Conservation (phyloP, 2,329 filamentous ascomycete species). For the Myotisia sp. region DNA sequence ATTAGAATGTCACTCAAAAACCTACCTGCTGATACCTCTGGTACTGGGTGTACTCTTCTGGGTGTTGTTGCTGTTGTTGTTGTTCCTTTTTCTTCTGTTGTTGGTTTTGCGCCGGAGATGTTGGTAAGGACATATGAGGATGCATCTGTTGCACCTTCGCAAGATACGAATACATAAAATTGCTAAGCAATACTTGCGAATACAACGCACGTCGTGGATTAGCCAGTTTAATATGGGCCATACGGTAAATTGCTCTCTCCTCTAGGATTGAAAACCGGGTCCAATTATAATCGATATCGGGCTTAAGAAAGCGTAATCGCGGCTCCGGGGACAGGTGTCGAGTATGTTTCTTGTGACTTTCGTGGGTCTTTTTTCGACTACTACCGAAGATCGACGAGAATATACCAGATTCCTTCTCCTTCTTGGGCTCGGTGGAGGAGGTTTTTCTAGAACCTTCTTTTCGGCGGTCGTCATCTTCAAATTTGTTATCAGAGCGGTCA, state of each 20-base stretch:
- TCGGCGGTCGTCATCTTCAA: constrained; percentile 51
- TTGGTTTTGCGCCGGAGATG: constrained; percentile 55
- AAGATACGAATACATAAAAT: constrained; percentile 99
- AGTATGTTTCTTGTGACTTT: constrained; percentile 59
- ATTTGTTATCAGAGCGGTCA: constrained; percentile 62
- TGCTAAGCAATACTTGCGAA: constrained; percentile 90
- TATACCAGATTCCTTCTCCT: constrained; percentile 75
- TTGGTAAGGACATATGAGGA: constrained; percentile 82
- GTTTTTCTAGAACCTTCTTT: constrained; percentile 68
- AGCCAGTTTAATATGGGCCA: constrained; percentile 98
- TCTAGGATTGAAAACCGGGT: constrained; percentile 88
- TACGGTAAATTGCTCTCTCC: constrained; percentile 91
- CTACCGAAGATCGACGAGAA: constrained; percentile 89
- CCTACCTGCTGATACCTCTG: constrained; percentile 31
- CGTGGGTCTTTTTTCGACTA: constrained; percentile 70
- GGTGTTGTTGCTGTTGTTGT: constrained; percentile 23
- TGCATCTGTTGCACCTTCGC: constrained; percentile 99
- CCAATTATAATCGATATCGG: constrained; percentile 93
- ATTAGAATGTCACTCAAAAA: background rate
- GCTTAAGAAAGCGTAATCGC: constrained; percentile 55
- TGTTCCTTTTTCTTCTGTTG: constrained; percentile 22
- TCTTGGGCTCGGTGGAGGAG: constrained; percentile 54
- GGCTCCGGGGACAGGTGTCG: constrained; percentile 70
- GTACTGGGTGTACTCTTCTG: constrained; percentile 32
- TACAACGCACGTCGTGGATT: constrained; percentile 84